Conservation (phyloP, 108 stramenopile species). For the Aurantiochytrium sp. region DNA sequence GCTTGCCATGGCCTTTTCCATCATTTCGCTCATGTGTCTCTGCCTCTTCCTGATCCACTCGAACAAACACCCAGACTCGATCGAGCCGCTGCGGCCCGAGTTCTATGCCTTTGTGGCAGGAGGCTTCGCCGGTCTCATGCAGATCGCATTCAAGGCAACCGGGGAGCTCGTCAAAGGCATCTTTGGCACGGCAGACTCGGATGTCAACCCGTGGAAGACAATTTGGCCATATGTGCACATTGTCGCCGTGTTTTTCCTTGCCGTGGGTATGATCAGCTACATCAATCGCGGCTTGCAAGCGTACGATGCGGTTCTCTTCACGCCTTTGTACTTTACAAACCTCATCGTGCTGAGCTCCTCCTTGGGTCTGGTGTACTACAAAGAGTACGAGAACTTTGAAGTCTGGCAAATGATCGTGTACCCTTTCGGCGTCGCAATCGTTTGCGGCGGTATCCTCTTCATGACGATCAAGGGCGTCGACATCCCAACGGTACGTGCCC, state of each 20-base stretch:
- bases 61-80: neutral
- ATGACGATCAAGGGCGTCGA: neutral
- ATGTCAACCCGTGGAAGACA: neutral
- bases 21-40: neutral
- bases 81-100: neutral
- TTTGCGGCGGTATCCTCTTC: neutral
- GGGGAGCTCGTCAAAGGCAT: neutral
- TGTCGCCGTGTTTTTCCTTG: neutral
- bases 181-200: neutral
- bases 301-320: neutral
- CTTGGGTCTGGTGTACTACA: neutral
- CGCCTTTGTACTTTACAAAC: constrained; percentile 1
- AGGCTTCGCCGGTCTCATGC: neutral
- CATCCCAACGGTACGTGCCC: neutral
- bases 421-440: neutral
- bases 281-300: neutral
- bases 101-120: neutral
- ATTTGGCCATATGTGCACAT: neutral
- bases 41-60: neutral
- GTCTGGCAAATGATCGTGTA: neutral
- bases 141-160: neutral
- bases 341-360: neutral
- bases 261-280: neutral
- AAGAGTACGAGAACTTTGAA: neutral
- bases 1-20: neutral